Conservation (phyloP, 1,139 yeast species). For the Wickerhamomyces sp. region DNA sequence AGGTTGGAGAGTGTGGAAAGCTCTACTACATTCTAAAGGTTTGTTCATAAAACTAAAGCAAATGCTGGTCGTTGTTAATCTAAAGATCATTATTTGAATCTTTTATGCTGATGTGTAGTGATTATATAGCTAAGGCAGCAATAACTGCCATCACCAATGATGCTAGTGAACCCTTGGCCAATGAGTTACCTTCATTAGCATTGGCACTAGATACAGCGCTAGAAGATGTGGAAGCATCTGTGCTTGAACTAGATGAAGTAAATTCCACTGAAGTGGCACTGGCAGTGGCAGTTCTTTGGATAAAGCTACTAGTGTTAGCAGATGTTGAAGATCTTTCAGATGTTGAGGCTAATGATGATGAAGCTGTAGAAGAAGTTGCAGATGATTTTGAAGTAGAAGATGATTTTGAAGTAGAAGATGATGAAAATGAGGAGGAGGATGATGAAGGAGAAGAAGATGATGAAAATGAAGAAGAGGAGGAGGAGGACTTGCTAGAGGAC, state of each 20-base stretch:
- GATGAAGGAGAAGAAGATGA: constrained; percentile 19
- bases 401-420: constrained; percentile 10
- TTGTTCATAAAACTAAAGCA: no score
- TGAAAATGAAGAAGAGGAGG: constrained; percentile 17
- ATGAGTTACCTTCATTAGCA: not conserved
- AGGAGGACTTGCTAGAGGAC: constrained; percentile 12
- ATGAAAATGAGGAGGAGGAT: constrained; percentile 3
- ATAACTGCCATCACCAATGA: not conserved
- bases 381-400: constrained; percentile 18
- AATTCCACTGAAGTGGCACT: constrained; percentile 16
- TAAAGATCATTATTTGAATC: no score
- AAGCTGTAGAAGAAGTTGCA: constrained; percentile 16
- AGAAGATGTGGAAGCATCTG: constrained; percentile 7
- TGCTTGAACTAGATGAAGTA: constrained; percentile 13
- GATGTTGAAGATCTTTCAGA: constrained; percentile 6
- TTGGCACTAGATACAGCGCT: constrained; percentile 4
- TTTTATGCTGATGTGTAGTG: no score
- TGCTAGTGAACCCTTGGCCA: not conserved
- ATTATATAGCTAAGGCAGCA: constrained; percentile 1
- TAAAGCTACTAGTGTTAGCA: constrained; percentile 1
- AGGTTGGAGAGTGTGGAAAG: no score
- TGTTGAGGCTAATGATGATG: constrained; percentile 3
- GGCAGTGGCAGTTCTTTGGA: no score
- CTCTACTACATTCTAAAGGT: no score
- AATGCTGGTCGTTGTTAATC: no score